Base-by-base conservation (phyloP, 306 rosid species). In the Spatholobus suberectus region DNA sequence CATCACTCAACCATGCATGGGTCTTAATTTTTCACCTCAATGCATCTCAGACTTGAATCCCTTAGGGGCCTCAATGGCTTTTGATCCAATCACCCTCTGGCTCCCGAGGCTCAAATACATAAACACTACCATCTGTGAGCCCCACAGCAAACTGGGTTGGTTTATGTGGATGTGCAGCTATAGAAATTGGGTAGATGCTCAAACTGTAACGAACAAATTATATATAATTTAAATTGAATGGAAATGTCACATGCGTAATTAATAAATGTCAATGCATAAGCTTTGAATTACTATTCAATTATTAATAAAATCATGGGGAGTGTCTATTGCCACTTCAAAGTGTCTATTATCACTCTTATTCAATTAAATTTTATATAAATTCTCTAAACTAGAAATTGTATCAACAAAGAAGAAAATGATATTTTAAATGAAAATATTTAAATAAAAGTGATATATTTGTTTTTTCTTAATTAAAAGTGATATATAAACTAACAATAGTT, bases 111-210 rank as follows among this genome's bases (percentile, higher is more conserved):
- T 81, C 87, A 47, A 87, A 46, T 49, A 84, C 84, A 38, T 8
- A 55, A 26, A 77, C 86, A 20, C 20, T 55, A 1, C 88, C 84
- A 81, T 73, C 80, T 17, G 55, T 55, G 8, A 81, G 27, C 5
- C 87, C 86, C 51, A 66, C 75, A 2, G 75, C 66, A 81, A 84
- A 84, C 66, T 81, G 86, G 38, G 29, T 52, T 77, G 72, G 40
- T 34, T 77, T 78, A 3, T 47, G 55, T 14, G 90, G 90, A 84
- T 87, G 63, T 67, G 90, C 82, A 38, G 86, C 84, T n/a, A 87
- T 49, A 6, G 35, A 55, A 21, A 55, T 46, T 27, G 86, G 82
- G 35, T 29, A 73, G 12, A 66, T 63, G 24, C 43, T 40, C 59
- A 8, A 34, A 32, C 86, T 81, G 86, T 86, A 41, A 34, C 51